Conservation (phyloP, 2,329 filamentous ascomycete species). For the Aspergillus floridensis region DNA sequence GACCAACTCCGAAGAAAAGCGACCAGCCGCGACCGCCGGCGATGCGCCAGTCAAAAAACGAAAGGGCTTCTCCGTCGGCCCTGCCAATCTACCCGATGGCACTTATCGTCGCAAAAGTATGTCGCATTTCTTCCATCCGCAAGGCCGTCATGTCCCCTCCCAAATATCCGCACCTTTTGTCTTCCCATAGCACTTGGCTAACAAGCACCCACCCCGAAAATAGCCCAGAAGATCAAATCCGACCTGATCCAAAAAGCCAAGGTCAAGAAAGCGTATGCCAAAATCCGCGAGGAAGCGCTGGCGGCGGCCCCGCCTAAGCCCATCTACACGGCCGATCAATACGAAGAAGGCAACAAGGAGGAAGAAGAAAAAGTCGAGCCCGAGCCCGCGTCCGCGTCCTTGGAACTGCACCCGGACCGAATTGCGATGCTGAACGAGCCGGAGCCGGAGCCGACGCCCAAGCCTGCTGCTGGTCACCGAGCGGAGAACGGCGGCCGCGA, state of each 20-base stretch:
- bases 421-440: conserved; percentile 57
- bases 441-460: conserved; percentile 21
- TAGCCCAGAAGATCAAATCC: conserved; percentile 85
- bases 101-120: conserved; percentile 77
- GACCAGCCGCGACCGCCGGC: conserved; percentile 24
- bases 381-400: conserved; percentile 25
- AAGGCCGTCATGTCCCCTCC: too few species aligned
- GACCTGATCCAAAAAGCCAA: conserved; percentile 89
- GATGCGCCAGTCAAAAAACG: conserved; percentile 49
- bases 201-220: conserved; percentile 2
- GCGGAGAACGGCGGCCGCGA: conserved; percentile 26
- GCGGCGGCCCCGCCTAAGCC: conserved; percentile 33
- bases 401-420: conserved; percentile 61
- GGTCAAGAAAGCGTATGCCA: conserved; percentile 87
- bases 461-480: conserved; percentile 13
- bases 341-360: conserved; percentile 11
- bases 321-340: conserved; percentile 34
- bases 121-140: background rate
- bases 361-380: conserved; percentile 19
- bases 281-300: conserved; percentile 67
- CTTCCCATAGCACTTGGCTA: background rate
- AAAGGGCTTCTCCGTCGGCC: conserved; percentile 81
- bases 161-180: background rate
- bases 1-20: conserved; percentile 46
- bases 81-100: conserved; percentile 86